phyloP scores from a whole-genome alignment of 1,139 yeast species.

The Pichia sp. region DNA sequence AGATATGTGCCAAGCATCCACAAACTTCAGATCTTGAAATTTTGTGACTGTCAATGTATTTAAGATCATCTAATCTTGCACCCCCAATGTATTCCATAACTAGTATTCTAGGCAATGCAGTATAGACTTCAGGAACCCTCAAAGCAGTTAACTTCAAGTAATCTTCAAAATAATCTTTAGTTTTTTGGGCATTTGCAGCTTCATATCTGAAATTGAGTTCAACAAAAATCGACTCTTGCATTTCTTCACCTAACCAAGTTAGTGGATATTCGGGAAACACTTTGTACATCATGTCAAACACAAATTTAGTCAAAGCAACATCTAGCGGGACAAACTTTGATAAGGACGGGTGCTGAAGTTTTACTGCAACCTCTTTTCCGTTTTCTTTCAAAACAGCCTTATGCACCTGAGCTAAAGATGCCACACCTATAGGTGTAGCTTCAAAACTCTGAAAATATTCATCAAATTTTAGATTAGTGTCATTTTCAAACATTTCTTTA shows the following conservation, averaged over 20 bases:
- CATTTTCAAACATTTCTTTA: slow-evolving; percentile 58
- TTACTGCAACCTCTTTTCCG: slow-evolving; percentile 83
- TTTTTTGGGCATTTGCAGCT: slow-evolving; percentile 71
- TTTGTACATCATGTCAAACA: slow-evolving; percentile 68
- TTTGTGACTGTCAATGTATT: slow-evolving; percentile 55
- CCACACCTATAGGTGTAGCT: slow-evolving; percentile 83
- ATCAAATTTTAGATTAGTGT: slow-evolving; percentile 58
- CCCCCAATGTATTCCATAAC: slow-evolving; percentile 89
- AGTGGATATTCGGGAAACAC: slow-evolving; percentile 92
- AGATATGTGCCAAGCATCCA: slow-evolving; percentile 80
- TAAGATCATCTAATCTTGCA: slow-evolving; percentile 72
- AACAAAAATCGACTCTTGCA: slow-evolving; percentile 77
- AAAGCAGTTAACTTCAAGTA: slow-evolving; percentile 65
- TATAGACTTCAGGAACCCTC: slow-evolving; percentile 67
- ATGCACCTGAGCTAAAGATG: slow-evolving; percentile 95
- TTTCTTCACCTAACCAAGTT: slow-evolving; percentile 90
- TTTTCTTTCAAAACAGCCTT: slow-evolving; percentile 56
- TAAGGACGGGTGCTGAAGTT: slow-evolving; percentile 88
- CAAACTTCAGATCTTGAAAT: slow-evolving; percentile 79
- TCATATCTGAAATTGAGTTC: slow-evolving; percentile 87
- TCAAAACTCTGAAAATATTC: slow-evolving; percentile 68
- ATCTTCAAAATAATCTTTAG: slow-evolving; percentile 61
- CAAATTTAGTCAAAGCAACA: slow-evolving; percentile 69
- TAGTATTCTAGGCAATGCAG: slow-evolving; percentile 66
- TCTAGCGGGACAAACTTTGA: slow-evolving; percentile 89